Evolutionary conservation across 2,329 filamentous ascomycete species (phyloP), one percentile per base, ranked within the genome.

Genomic region (Elsinoe ampelina): DNA sequence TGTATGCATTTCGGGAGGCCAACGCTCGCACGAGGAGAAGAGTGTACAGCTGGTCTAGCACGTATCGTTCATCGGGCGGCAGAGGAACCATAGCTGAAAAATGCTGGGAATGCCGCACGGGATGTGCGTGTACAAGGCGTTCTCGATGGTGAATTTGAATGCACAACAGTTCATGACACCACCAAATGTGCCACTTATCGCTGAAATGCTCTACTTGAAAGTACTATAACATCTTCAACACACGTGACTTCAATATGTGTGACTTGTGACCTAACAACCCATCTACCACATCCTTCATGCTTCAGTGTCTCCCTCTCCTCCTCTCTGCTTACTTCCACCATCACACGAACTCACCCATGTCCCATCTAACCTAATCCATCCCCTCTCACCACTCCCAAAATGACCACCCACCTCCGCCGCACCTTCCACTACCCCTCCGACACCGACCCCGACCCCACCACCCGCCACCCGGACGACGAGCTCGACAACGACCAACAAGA

Each of bases 401-500:
- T 79, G 77, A 71, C 79, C 39, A 75, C 86, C 54, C 83, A 87
- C 61, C 75, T 93, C 43, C 84, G 90, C 65, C 85, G 80, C 64
- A 85, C 87, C 7, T 93, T 95, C 72, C 81, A 80, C 59, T 93
- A 92, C 72, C 86, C 86, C 3, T 71, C 75, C 57, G 82, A 86
- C 64, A 77, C 78, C 48, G 75, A 77, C 60, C 73, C 74, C 38
- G 76, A 80, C 38, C 73, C 74, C 43, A 75, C 79, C 35, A 76
- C 79, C 67, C 70, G 76, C 54, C 30, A 78, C 58, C 61, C 63
- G 22, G 59, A 80, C 11, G 79, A 83, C 62, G 80, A 83, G 57
- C 75, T 93, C 59, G 89, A 93, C 68, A 87, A 91, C 71, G 80
- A 91, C 78, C 83, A 85, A 64, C 85, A 88, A 73, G 84, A 87